phyloP scores from a whole-genome alignment of 2,329 filamentous ascomycete species.

The Xylaria multiplex region DNA sequence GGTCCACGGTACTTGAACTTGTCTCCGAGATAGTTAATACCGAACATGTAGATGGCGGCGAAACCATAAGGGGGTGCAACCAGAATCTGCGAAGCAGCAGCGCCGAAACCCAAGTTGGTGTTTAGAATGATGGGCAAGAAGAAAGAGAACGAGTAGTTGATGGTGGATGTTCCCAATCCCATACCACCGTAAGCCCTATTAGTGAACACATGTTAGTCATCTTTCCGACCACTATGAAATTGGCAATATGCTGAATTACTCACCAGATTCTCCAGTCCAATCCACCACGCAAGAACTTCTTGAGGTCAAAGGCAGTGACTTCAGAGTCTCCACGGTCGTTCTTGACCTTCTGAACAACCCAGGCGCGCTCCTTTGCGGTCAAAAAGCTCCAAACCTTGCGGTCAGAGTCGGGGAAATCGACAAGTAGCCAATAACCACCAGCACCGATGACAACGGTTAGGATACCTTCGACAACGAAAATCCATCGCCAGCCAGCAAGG shows the following conservation, averaged over 20 bases:
- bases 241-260: conserved; percentile 15
- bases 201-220: conserved; percentile 58
- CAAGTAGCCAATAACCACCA: conserved; percentile 55
- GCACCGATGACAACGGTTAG: conserved; percentile 62
- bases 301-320: conserved; percentile 57
- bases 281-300: conserved; percentile 51
- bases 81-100: conserved; percentile 74
- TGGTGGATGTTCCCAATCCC: conserved; percentile 74
- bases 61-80: conserved; percentile 75
- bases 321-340: conserved; percentile 59
- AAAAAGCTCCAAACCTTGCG: conserved; percentile 55
- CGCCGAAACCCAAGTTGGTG: conserved; percentile 69
- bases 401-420: conserved; percentile 61
- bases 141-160: conserved; percentile 80
- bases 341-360: conserved; percentile 54
- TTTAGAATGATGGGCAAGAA: conserved; percentile 82
- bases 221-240: neutral
- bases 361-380: conserved; percentile 51
- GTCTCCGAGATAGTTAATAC: conserved; percentile 72
- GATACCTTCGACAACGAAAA: conserved; percentile 66
- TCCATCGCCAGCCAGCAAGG: conserved; percentile 73
- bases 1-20: conserved; percentile 73
- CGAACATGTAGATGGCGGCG: conserved; percentile 70
- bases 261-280: conserved; percentile 58
- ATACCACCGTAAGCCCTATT: conserved; percentile 69